Evolutionary conservation across 768 basidiomycete genomes (phyloP).

Genomic region (Neoboletus magnificus): DNA sequence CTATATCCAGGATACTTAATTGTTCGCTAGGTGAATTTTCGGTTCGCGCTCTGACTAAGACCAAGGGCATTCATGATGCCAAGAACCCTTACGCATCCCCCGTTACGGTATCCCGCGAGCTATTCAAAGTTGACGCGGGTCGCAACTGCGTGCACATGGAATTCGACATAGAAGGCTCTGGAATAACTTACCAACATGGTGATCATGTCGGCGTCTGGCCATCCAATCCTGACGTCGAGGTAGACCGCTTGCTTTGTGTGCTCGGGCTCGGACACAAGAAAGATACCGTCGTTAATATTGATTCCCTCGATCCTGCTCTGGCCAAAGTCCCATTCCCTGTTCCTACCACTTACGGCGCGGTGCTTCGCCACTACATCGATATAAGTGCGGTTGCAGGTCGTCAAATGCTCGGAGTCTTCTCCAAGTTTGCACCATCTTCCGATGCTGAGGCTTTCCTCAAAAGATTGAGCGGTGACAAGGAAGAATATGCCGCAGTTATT

Average conservation of each 20-base stretch:
- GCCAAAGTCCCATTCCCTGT: slow-evolving; percentile 99
- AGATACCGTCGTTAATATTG: slow-evolving; percentile 84
- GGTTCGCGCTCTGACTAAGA: slow-evolving; percentile 86
- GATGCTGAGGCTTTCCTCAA: slow-evolving; percentile 72
- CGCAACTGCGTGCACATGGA: slow-evolving; percentile 96
- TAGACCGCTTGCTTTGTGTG: slow-evolving; percentile 80
- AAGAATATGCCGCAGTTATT: slow-evolving; percentile 75
- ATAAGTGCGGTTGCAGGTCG: slow-evolving; percentile 93
- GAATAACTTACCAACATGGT: slow-evolving; percentile 98
- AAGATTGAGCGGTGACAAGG: slow-evolving; percentile 82
- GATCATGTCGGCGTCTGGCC: slow-evolving; percentile 99
- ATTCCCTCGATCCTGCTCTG: slow-evolving; percentile 95
- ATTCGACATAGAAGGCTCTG: slow-evolving; percentile 89
- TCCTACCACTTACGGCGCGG: slow-evolving; percentile 90
- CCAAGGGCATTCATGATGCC: slow-evolving; percentile 94
- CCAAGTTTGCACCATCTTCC: slow-evolving; percentile 83
- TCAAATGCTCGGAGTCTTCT: slow-evolving; percentile 83
- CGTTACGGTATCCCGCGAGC: slow-evolving; percentile 70
- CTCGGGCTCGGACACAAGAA: slow-evolving; percentile 82
- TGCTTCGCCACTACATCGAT: slow-evolving; percentile 95
- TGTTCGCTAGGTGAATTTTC: slow-evolving; percentile 77
- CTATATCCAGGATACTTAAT: neutral
- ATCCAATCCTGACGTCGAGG: slow-evolving; percentile 87
- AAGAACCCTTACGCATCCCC: slow-evolving; percentile 97
- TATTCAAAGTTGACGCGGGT: slow-evolving; percentile 70